These are phyloP conservation scores for Combretum micranthum DNA, from an alignment of 345 rosid genomes.

Conservation along the genomic window DNA sequence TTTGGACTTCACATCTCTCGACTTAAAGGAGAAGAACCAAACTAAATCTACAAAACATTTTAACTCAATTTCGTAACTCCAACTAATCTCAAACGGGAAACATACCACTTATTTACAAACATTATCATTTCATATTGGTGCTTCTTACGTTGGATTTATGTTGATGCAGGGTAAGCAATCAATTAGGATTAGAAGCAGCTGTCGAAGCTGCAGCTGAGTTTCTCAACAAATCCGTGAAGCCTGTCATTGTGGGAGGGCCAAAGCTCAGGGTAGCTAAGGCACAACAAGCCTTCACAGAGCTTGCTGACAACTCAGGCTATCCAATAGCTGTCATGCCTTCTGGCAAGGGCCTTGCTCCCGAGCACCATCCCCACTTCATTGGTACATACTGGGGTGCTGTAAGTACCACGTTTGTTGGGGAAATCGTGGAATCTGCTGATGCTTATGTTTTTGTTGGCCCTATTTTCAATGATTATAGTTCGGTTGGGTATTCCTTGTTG, in stretches of 20 bases:
- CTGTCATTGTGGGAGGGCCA: slow-evolving; percentile 62
- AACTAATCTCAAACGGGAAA: too few species aligned
- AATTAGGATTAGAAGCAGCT: slow-evolving; percentile 60
- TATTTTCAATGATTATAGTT: slow-evolving; percentile 67
- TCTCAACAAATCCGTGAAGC: slow-evolving; percentile 69
- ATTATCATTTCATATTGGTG: neutral
- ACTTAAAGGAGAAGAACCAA: too few species aligned
- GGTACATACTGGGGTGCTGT: slow-evolving; percentile 85
- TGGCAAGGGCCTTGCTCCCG: slow-evolving; percentile 54
- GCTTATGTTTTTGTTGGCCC: slow-evolving; percentile 72
- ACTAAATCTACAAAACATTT: too few species aligned
- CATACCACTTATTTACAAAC: too few species aligned
- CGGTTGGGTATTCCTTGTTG: slow-evolving; percentile 68
- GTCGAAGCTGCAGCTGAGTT: slow-evolving; percentile 60
- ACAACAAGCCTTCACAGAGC: slow-evolving; percentile 40
- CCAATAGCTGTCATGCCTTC: slow-evolving; percentile 68
- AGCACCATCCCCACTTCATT: slow-evolving; percentile 55
- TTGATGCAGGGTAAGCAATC: slow-evolving; percentile 56
- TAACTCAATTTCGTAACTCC: too few species aligned
- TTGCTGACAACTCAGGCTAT: slow-evolving; percentile 46
- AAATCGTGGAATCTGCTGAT: slow-evolving; percentile 75
- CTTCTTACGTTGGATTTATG: neutral
- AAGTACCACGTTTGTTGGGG: slow-evolving; percentile 54
- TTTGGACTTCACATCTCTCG: too few species aligned
- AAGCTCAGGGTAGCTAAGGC: slow-evolving; percentile 57